Evolutionary conservation across 1,284 basidiomycete species (phyloP), one percentile per base, ranked within the genome.

Genomic region (Ustilago sp.): DNA sequence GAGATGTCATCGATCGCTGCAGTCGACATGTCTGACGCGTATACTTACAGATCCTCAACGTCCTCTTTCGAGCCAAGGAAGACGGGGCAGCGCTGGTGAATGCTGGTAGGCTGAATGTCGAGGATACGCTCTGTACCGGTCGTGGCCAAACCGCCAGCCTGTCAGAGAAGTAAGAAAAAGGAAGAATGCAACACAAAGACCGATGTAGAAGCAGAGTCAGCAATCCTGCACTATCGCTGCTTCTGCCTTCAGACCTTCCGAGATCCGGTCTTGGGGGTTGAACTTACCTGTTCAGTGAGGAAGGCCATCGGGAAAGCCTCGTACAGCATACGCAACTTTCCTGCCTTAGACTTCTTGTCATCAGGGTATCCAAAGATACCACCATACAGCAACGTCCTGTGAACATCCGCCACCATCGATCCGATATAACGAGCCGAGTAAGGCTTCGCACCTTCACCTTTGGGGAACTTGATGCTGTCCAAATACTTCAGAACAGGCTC

Each of bases 241-340:
- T 19, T 36, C 28, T 58, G 32, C 48, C 15, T 15, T n/a, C 7
- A 8, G 11, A 41, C 8, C 38, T 39, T 39, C 31, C 23, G 23
- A 9, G 9, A 43, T 23, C 12, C 8, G 6, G 12, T 28, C n/a
- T 11, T 8, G 11, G 3, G 13, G n/a, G 13, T 32, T 1, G 8
- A 11, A 60, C 68, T 64, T 56, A 64, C 68, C 90, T 95, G 94
- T 85, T 98, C 96, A 4, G 92, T 95, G 83, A 98, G 88, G 88
- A 93, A 95, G 3, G 95, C 93, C 96, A 98, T 98, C n/a, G 95
- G 96, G 90, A 98, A 99, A 6, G 94, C 96, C 88, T 99, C 97
- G 85, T 99, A 99, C 55, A 99, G 88, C 85, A 99, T 88, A 83
- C 97, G 90, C 81, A 99, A 89, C 88, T 99, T 99, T 66, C 96